Evolutionary conservation across 768 basidiomycete genomes (phyloP), one percentile per base, ranked within the genome.

Genomic region (Podaxis rugospora): DNA sequence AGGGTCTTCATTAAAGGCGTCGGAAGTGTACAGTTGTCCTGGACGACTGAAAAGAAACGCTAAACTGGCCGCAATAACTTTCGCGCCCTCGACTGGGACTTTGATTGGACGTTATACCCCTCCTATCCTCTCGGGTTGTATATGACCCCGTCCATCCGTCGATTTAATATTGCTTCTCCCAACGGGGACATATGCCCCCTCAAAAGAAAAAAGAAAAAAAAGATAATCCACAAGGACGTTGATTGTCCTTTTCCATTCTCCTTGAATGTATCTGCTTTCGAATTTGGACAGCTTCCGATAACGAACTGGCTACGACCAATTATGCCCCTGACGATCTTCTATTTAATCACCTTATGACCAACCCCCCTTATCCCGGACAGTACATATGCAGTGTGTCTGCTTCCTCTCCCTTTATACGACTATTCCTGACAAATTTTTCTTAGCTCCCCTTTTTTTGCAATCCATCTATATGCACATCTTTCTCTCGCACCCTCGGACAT

Each of bases 21-120:
- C 7, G 90, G 90, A 63, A 90, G 89, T 69, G 90, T 92, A 35
- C 80, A 85, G 65, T 75, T 92, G 57, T 92, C 90, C 37, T 92
- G 90, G 89, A 82, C 75, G 60, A 77, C 82, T 10, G 87, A 88
- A 60, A 79, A 77, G 66, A 82, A 78, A 62, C 75, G 75, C 67
- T 74, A 58, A 67, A 44, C 16, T 39, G 9, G 6, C 25, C 44
- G 1, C 9, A 9, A 42, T 42, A 40, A 10, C 25, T 40, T 40
- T 35, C 28, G 23, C 32, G 11, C 0, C 6, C 11, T 14, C 18
- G 5, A 35, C 52, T 6, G 16, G 13, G 14, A 42, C 25, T 3
- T 4, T 21, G 25, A 42, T 14, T 49, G 9, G 25, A 28, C 5
- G n/a, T 11, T 39, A 14, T 14, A n/a, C 47, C 36, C 16, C 50